Conservation (phyloP, 495 filamentous ascomycete genomes). For the Penicillium manginii region DNA sequence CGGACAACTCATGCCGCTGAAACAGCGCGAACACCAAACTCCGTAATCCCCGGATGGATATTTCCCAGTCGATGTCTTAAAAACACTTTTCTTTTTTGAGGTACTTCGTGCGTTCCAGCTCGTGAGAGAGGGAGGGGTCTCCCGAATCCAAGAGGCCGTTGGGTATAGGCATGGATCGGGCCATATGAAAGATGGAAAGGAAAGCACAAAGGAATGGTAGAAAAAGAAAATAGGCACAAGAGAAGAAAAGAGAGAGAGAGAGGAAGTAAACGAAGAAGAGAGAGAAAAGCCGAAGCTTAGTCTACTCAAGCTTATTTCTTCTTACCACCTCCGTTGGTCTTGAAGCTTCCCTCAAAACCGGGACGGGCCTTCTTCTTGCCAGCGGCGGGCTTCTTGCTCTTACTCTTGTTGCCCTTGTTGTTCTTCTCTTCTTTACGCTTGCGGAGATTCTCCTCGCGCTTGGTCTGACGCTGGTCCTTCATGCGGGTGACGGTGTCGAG, state of each 20-base stretch:
- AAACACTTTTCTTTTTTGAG: slow-evolving; percentile 33
- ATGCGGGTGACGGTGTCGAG: slow-evolving; percentile 73
- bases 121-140: slow-evolving; percentile 2
- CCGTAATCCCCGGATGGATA: slow-evolving; percentile 38
- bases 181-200: slow-evolving; percentile 21
- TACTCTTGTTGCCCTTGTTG: slow-evolving; percentile 62
- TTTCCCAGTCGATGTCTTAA: slow-evolving; percentile 35
- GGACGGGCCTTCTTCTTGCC: slow-evolving; percentile 67
- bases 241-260: slow-evolving; percentile 23
- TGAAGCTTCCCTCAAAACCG: slow-evolving; percentile 94
- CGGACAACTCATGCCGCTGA: slow-evolving; percentile 29
- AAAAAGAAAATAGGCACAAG: slow-evolving; percentile 15
- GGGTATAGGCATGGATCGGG: slow-evolving; percentile 15
- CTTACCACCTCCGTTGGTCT: slow-evolving; percentile 52
- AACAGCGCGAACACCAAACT: slow-evolving; percentile 38
- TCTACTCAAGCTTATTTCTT: slow-evolving; percentile 41
- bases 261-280: slow-evolving; percentile 48
- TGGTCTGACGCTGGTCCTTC: slow-evolving; percentile 79
- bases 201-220: slow-evolving; percentile 27
- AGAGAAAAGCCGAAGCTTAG: slow-evolving; percentile 10
- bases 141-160: slow-evolving; percentile 20
- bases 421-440: slow-evolving; percentile 80
- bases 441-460: slow-evolving; percentile 83
- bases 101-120: slow-evolving; percentile 17
- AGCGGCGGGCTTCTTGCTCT: slow-evolving; percentile 57